These are phyloP conservation scores for Trapa bicornis DNA, from an alignment of 345 rosid species.

Conservation along the genomic window DNA sequence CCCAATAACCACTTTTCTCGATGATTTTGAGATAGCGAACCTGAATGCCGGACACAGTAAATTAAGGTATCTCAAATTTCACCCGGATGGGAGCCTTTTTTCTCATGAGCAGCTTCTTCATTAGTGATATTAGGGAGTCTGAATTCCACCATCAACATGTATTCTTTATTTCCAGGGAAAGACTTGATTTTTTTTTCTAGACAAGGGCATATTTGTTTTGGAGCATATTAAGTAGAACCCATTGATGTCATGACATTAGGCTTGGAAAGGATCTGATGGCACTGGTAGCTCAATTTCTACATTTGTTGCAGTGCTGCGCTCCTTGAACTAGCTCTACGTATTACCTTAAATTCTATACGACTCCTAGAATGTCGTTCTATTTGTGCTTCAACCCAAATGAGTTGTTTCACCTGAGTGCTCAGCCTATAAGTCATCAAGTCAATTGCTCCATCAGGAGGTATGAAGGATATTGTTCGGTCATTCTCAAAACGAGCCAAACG, in stretches of 20 bases:
- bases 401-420: slow-evolving; percentile 91
- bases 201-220: slow-evolving; percentile 53
- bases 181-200: slow-evolving; percentile 56
- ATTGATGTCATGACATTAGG: slow-evolving; percentile 78
- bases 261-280: slow-evolving; percentile 68
- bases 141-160: slow-evolving; percentile 83
- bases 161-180: slow-evolving; percentile 82
- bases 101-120: slow-evolving; percentile 68
- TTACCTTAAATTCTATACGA: no score
- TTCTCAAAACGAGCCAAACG: no score
- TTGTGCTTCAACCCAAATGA: slow-evolving; percentile 90
- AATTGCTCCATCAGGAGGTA: slow-evolving; percentile 95
- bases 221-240: slow-evolving; percentile 80
- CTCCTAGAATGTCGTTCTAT: slow-evolving; percentile 60
- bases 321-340: no score
- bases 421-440: slow-evolving; percentile 97
- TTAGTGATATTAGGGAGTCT: slow-evolving; percentile 73
- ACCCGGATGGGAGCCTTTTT: slow-evolving; percentile 81
- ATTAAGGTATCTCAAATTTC: slow-evolving; percentile 10
- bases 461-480: background rate
- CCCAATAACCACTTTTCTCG: no score
- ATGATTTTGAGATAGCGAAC: no score
- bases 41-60: no score
- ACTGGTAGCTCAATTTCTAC: slow-evolving; percentile 16
- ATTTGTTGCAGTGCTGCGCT: no score